Conservation (phyloP, 2,329 filamentous ascomycete genomes). For the Hymenoscyphus fructigenus region DNA sequence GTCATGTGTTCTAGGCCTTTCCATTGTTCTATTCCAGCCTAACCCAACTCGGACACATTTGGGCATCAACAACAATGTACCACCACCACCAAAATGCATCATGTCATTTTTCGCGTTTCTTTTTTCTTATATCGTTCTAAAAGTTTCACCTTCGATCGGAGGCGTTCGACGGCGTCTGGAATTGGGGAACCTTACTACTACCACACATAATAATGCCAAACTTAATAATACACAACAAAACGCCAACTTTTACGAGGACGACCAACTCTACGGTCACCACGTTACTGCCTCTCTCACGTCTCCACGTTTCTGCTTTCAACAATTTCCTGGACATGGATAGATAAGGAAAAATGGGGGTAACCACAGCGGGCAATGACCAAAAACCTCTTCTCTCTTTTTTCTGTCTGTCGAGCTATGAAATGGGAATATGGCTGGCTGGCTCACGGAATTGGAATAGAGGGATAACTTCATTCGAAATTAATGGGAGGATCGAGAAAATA, state of each 20-base stretch:
- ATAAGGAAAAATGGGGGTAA: slow-evolving; percentile 4
- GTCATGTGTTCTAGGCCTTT: background rate
- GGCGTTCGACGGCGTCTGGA: background rate
- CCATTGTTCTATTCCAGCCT: background rate
- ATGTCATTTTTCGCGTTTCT: slow-evolving; percentile 3
- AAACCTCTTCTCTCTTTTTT: background rate
- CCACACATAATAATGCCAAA: slow-evolving; percentile 4
- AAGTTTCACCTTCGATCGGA: slow-evolving; percentile 7
- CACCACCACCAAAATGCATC: slow-evolving; percentile 13
- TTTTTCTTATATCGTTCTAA: slow-evolving; percentile 6
- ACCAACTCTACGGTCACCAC: background rate
- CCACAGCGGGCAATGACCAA: background rate
- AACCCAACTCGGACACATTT: background rate
- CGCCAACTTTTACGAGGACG: background rate
- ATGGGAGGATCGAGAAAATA: too few species aligned
- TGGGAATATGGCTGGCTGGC: too few species aligned
- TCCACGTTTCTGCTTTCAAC: background rate
- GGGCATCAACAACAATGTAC: slow-evolving; percentile 11
- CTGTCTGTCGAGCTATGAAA: too few species aligned
- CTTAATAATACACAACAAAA: slow-evolving; percentile 1
- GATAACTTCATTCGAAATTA: too few species aligned
- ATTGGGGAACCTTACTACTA: background rate
- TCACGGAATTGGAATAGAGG: too few species aligned
- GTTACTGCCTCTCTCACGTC: background rate
- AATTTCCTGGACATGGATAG: background rate